These are phyloP conservation scores for Nematocida sp. DNA, from an alignment of 371 early-diverging fungal species.

Conservation along the genomic window DNA sequence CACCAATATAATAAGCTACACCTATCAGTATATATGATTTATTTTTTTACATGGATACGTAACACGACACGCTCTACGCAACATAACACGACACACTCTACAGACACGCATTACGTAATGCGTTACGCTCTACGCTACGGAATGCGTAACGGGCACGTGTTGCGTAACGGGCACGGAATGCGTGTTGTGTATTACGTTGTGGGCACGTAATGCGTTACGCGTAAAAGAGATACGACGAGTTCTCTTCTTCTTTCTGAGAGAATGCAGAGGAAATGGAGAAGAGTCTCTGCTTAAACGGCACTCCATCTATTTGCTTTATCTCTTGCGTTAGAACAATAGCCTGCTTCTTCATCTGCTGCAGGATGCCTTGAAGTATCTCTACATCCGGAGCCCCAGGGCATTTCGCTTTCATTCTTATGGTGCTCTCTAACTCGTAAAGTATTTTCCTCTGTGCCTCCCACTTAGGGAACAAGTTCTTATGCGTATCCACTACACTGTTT, in stretches of 20 bases:
- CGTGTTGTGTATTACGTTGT: too few relatives aligned
- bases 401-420: background rate
- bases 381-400: background rate
- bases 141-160: too few relatives aligned
- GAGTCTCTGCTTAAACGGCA: constrained; percentile 26
- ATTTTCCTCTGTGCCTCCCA: constrained; percentile 40
- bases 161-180: too few relatives aligned
- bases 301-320: constrained; percentile 28
- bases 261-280: constrained; percentile 36
- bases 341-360: constrained; percentile 51
- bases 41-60: background rate
- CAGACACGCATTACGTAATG: too few relatives aligned
- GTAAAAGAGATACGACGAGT: constrained; percentile 34
- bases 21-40: background rate
- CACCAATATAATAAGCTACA: background rate
- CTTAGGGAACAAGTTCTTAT: constrained; percentile 23
- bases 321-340: constrained; percentile 14
- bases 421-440: constrained; percentile 18
- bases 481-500: constrained; percentile 13
- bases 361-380: constrained; percentile 27
- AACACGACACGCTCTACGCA: too few relatives aligned
- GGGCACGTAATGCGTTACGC: too few relatives aligned
- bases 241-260: constrained; percentile 19
- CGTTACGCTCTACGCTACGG: too few relatives aligned
- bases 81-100: too few relatives aligned